phyloP scores from a whole-genome alignment of 2,329 filamentous ascomycete species.

The Botryotinia narcissicola region DNA sequence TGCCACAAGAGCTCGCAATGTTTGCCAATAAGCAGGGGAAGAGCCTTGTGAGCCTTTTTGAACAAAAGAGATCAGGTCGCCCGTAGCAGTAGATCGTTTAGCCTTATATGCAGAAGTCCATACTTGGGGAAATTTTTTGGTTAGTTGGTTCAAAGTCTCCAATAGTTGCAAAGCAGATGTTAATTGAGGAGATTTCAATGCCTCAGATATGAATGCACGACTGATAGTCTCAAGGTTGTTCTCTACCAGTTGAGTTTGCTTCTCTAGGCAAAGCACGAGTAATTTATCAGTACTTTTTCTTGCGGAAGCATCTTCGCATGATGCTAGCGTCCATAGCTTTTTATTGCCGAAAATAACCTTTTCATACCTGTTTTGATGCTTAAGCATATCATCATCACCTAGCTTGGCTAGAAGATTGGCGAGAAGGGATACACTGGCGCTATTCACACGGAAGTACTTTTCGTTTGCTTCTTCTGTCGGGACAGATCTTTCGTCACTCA shows the following conservation, averaged over 20 bases:
- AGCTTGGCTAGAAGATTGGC: slow-evolving; percentile 52
- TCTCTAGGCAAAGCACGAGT: slow-evolving; percentile 49
- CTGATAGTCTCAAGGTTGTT: slow-evolving; percentile 52
- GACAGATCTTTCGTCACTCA: slow-evolving; percentile 86
- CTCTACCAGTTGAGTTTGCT: slow-evolving; percentile 47
- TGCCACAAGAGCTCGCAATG: slow-evolving; percentile 60
- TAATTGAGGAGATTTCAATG: slow-evolving; percentile 67
- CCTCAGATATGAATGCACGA: slow-evolving; percentile 66
- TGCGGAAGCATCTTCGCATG: slow-evolving; percentile 56
- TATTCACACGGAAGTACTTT: slow-evolving; percentile 77
- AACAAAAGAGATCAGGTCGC: slow-evolving; percentile 67
- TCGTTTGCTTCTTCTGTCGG: slow-evolving; percentile 80
- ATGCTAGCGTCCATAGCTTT: slow-evolving; percentile 63
- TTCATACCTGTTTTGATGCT: slow-evolving; percentile 61
- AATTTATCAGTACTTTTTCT: slow-evolving; percentile 53
- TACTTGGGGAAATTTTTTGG: slow-evolving; percentile 60
- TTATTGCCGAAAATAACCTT: slow-evolving; percentile 63
- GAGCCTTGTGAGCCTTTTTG: slow-evolving; percentile 83
- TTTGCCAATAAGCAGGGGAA: slow-evolving; percentile 68
- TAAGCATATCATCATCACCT: slow-evolving; percentile 53
- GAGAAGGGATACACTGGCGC: slow-evolving; percentile 54
- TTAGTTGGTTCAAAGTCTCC: slow-evolving; percentile 64
- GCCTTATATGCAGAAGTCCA: slow-evolving; percentile 64
- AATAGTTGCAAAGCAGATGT: slow-evolving; percentile 73
- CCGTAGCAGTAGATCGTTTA: slow-evolving; percentile 54